A percentile compares a stretch with the other conserved stretches of the same genome.
phyloP scores from a whole-genome alignment of 106 monocot genomes.

The Dioscorea dumetorum region DNA sequence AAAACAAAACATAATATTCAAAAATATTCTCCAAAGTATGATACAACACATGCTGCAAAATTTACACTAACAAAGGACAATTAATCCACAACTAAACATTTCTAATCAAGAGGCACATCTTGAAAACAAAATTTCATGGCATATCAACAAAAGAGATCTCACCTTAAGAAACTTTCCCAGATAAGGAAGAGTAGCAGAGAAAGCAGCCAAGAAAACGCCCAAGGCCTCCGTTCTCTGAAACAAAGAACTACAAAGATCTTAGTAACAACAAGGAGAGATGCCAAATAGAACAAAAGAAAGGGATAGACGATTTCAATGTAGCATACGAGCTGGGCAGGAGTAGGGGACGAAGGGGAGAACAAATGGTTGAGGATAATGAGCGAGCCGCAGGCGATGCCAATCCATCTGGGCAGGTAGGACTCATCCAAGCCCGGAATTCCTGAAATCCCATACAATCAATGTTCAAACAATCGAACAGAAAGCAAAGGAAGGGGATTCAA shows the following conservation, averaged over 20 bases:
- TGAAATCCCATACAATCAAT: slow-evolving; percentile 8
- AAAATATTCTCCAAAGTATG: not conserved
- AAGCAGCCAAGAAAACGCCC: slow-evolving; percentile 63
- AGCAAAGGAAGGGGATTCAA: not conserved
- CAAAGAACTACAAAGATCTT: slow-evolving; percentile 2
- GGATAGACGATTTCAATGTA: not conserved
- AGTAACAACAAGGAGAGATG: slow-evolving; percentile 6
- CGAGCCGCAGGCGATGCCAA: slow-evolving; percentile 40
- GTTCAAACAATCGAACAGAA: not conserved
- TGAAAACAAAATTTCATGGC: no score
- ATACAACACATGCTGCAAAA: not conserved
- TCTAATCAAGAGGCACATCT: no score
- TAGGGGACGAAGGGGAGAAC: slow-evolving; percentile 34
- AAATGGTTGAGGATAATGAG: slow-evolving; percentile 65
- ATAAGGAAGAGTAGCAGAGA: slow-evolving; percentile 66
- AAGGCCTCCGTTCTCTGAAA: slow-evolving; percentile 76
- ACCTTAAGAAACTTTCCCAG: slow-evolving; percentile 88
- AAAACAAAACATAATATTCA: not conserved
- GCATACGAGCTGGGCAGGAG: slow-evolving; percentile 61
- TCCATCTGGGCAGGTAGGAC: slow-evolving; percentile 58
- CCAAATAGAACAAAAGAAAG: not conserved
- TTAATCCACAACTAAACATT: no score
- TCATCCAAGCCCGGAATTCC: slow-evolving; percentile 84
- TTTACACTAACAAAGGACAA: no score
- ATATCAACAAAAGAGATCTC: no score